Conservation (phyloP, 192 early-diverging fungal genomes). For the Chytriomyces confervae region DNA sequence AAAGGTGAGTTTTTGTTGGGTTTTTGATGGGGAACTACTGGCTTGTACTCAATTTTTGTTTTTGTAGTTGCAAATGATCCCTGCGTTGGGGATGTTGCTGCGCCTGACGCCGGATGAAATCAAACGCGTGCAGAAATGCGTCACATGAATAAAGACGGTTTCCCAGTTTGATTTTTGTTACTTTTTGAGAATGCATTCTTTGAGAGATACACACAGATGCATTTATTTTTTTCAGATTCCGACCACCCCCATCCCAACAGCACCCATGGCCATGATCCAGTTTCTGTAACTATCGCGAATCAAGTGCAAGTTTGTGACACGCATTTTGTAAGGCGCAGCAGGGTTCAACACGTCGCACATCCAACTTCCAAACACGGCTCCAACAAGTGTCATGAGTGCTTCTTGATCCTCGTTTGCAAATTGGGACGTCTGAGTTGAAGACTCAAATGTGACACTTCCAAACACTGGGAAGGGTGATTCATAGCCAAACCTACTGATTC, state of each 20-base stretch:
- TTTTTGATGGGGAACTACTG: background rate
- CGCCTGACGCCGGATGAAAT: constrained; percentile 74
- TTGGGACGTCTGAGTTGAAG: background rate
- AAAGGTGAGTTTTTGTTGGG: constrained; percentile 56
- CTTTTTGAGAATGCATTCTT: too few relatives aligned
- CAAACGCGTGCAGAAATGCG: constrained; percentile 55
- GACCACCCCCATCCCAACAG: background rate
- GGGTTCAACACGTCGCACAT: constrained; percentile 15
- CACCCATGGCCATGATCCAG: background rate
- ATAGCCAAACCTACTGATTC: background rate
- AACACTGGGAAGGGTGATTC: background rate
- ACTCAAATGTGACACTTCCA: background rate
- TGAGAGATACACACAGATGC: too few relatives aligned
- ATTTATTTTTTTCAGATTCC: too few relatives aligned
- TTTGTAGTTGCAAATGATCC: constrained; percentile 64
- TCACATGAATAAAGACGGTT: constrained; percentile 5
- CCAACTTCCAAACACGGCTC: constrained; percentile 16
- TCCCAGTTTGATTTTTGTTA: too few relatives aligned
- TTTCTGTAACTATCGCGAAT: background rate
- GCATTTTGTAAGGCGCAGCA: background rate
- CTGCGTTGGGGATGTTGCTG: constrained; percentile 70
- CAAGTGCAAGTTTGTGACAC: background rate
- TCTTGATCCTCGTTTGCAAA: background rate
- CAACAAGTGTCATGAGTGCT: background rate
- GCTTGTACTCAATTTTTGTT: background rate